Conservation (phyloP, 2,329 filamentous ascomycete species). For the Geosmithia putterillii region DNA sequence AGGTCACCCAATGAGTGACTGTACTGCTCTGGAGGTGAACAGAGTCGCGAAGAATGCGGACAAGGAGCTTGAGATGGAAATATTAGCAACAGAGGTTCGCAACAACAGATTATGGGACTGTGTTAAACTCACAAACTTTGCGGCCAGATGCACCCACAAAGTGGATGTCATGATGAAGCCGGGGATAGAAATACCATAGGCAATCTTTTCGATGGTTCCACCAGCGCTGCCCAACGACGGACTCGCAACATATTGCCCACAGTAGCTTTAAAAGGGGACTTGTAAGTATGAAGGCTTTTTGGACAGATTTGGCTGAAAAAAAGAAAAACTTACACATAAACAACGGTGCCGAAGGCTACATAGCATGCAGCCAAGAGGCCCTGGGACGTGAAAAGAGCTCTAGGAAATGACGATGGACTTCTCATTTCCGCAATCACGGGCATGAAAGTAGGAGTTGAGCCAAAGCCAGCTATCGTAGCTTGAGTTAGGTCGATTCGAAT, state of each 20-base stretch:
- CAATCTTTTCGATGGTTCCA: slow-evolving; percentile 9
- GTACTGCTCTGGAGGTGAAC: slow-evolving; percentile 12
- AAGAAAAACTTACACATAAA: slow-evolving; percentile 7
- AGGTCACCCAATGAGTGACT: slow-evolving; percentile 11
- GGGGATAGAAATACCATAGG: slow-evolving; percentile 11
- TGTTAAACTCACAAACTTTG: slow-evolving; percentile 7
- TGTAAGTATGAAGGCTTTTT: not conserved
- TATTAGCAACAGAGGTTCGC: not conserved
- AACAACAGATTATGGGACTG: not conserved
- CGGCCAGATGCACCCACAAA: slow-evolving; percentile 11
- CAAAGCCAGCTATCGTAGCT: slow-evolving; percentile 6
- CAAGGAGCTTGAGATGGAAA: slow-evolving; percentile 8
- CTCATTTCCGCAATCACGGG: slow-evolving; percentile 12
- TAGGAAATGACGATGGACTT: slow-evolving; percentile 6
- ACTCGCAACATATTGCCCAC: slow-evolving; percentile 27
- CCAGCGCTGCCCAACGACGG: slow-evolving; percentile 23
- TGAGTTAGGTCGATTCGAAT: not conserved
- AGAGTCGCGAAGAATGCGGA: slow-evolving; percentile 10
- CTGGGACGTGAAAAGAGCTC: slow-evolving; percentile 8
- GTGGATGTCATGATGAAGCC: slow-evolving; percentile 12
- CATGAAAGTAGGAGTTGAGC: slow-evolving; percentile 10
- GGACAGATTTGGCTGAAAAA: not conserved
- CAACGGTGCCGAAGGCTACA: slow-evolving; percentile 6
- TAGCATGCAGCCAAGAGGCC: slow-evolving; percentile 5
- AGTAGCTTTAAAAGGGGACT: slow-evolving; percentile 19